Percentiles rank a stretch among this genome's conserved stretches.
Conservation (phyloP, 2,329 filamentous ascomycete genomes). For the Tolypocladium amazonense region DNA sequence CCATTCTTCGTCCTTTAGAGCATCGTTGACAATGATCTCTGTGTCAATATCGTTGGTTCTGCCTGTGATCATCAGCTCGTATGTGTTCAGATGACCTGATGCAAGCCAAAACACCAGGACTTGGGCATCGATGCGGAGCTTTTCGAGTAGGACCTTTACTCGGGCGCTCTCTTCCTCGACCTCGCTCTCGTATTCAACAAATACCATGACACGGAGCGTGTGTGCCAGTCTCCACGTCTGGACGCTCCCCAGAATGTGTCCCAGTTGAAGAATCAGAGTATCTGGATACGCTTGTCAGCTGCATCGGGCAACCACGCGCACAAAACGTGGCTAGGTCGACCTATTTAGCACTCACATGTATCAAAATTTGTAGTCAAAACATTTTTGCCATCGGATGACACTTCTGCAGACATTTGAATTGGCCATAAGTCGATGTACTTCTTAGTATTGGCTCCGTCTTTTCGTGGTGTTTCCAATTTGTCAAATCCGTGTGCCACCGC, state of each 20-base stretch:
- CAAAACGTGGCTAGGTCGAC: background rate
- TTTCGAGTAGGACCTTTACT: constrained; percentile 65
- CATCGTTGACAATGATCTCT: constrained; percentile 51
- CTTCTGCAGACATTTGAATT: constrained; percentile 85
- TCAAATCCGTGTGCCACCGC: constrained; percentile 77
- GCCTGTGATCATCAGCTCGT: constrained; percentile 72
- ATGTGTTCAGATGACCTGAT: constrained; percentile 59
- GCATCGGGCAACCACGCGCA: background rate
- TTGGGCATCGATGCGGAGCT: constrained; percentile 70
- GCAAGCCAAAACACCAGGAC: constrained; percentile 76
- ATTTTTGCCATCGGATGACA: constrained; percentile 54
- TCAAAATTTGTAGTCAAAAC: constrained; percentile 84
- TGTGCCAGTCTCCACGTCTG: constrained; percentile 69
- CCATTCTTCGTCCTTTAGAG: constrained; percentile 66
- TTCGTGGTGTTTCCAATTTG: constrained; percentile 58
- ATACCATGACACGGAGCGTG: constrained; percentile 66
- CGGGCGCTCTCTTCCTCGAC: constrained; percentile 67
- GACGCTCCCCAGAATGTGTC: constrained; percentile 74
- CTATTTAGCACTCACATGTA: constrained; percentile 50
- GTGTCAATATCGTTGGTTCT: constrained; percentile 41
- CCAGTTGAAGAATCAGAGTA: constrained; percentile 74
- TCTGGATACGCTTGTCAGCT: constrained; percentile 25
- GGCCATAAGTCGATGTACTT: constrained; percentile 85
- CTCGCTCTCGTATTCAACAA: constrained; percentile 81
- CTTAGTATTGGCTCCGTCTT: constrained; percentile 49